Conservation (phyloP, 257 asterid species). For the Ophiorrhiza pumila region DNA sequence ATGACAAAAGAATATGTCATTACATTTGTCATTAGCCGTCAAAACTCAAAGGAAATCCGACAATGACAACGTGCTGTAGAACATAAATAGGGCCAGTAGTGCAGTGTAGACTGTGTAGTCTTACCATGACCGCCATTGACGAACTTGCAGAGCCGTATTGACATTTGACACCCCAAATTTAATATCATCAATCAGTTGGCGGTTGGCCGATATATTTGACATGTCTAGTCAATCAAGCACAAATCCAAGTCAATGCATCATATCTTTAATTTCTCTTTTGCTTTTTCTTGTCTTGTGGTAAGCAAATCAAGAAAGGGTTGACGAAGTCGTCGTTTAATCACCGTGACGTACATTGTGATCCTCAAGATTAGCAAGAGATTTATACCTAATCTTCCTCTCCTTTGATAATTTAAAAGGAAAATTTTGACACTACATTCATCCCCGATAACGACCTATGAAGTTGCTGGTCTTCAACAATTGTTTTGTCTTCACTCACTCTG, state of each 20-base stretch:
- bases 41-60: neutral
- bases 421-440: too few relatives aligned
- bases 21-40: conserved; percentile 2
- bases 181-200: neutral
- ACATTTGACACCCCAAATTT: conserved; percentile 1
- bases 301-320: neutral
- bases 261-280: neutral
- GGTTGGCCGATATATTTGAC: conserved; percentile 15
- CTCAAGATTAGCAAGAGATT: too few relatives aligned
- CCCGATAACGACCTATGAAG: neutral
- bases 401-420: too few relatives aligned
- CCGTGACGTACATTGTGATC: neutral
- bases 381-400: too few relatives aligned
- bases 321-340: neutral
- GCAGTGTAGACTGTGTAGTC: neutral
- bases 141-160: neutral
- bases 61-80: too few relatives aligned
- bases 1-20: too few relatives aligned
- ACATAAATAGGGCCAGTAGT: too few relatives aligned
- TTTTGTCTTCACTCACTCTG: too few relatives aligned
- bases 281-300: neutral
- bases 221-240: neutral
- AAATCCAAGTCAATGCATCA: neutral
- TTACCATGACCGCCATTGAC: neutral
- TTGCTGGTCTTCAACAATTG: neutral